These are phyloP conservation scores for Plectosphaerella cucumerina DNA, from an alignment of 2,329 filamentous ascomycete genomes.

Conservation along the genomic window DNA sequence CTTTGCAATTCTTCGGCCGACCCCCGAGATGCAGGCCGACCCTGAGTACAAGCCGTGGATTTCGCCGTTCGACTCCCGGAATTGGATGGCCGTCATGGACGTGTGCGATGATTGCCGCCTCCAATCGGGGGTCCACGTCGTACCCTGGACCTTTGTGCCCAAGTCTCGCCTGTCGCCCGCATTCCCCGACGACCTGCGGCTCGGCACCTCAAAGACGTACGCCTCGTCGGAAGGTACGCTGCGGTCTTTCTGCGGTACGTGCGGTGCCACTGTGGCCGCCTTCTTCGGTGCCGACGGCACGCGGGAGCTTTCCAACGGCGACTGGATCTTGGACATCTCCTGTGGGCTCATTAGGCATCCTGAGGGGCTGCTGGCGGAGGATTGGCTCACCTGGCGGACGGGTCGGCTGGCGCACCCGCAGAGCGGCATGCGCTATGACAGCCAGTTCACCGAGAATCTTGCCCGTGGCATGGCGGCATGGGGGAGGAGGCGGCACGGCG, in stretches of 20 bases:
- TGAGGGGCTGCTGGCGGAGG: conserved; percentile 36
- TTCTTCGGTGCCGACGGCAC: conserved; percentile 23
- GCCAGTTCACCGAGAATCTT: conserved; percentile 27
- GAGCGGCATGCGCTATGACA: conserved; percentile 31
- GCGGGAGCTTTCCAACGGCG: conserved; percentile 9
- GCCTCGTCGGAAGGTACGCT: conserved; percentile 30
- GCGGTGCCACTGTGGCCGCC: conserved; percentile 34
- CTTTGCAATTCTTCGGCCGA: conserved; percentile 38
- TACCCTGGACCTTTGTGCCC: conserved; percentile 39
- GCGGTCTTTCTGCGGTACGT: conserved; percentile 40
- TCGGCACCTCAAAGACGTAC: conserved; percentile 41
- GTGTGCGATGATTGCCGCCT: conserved; percentile 40
- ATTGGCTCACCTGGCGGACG: conserved; percentile 43
- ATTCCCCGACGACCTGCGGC: conserved; percentile 28
- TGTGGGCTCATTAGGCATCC: conserved; percentile 39
- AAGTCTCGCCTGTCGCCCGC: conserved; percentile 28
- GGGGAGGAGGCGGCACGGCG: conserved; percentile 29
- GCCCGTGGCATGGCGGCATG: conserved; percentile 32
- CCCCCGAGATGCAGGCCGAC: conserved; percentile 18
- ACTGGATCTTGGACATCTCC: conserved; percentile 33
- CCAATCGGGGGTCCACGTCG: conserved; percentile 33
- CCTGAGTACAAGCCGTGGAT: conserved; percentile 26
- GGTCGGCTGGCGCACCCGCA: conserved; percentile 25
- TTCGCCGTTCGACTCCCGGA: conserved; percentile 29
- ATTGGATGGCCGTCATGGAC: conserved; percentile 39